Conservation (phyloP, 768 basidiomycete genomes). For the Lactarius trivialis region DNA sequence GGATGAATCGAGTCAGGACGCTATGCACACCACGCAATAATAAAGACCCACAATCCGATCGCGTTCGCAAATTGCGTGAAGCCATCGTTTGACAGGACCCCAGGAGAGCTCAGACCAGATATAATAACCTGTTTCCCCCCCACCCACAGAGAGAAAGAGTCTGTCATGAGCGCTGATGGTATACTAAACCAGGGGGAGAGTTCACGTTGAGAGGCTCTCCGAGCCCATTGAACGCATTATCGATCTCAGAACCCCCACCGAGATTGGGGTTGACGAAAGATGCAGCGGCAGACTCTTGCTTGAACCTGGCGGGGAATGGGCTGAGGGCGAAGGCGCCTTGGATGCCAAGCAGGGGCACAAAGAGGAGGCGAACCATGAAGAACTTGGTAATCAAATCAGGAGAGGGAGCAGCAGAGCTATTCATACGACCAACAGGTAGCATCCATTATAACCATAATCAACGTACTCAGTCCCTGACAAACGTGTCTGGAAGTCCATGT, state of each 20-base stretch:
- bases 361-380: constrained; percentile 4
- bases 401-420: background rate
- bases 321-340: constrained; percentile 1
- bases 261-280: background rate
- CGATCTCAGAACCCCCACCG: constrained; percentile 3
- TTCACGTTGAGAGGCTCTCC: constrained; percentile 23
- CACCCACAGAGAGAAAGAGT: background rate
- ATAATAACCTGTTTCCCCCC: constrained; percentile 14
- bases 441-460: background rate
- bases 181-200: background rate
- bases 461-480: background rate
- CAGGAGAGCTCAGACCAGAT: constrained; percentile 15
- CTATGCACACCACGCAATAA: background rate
- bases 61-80: constrained; percentile 17
- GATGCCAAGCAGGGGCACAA: constrained; percentile 1
- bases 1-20: background rate
- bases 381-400: background rate
- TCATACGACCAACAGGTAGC: background rate
- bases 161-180: background rate
- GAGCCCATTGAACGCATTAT: background rate
- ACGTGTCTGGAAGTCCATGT: background rate
- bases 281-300: background rate
- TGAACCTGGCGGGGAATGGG: background rate
- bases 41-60: constrained; percentile 19
- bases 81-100: constrained; percentile 18